Percentiles rank a stretch among this genome's conserved stretches.
Evolutionary conservation across 2,329 filamentous ascomycete genomes (phyloP).

Genomic region (Pestalotiopsis sp.): DNA sequence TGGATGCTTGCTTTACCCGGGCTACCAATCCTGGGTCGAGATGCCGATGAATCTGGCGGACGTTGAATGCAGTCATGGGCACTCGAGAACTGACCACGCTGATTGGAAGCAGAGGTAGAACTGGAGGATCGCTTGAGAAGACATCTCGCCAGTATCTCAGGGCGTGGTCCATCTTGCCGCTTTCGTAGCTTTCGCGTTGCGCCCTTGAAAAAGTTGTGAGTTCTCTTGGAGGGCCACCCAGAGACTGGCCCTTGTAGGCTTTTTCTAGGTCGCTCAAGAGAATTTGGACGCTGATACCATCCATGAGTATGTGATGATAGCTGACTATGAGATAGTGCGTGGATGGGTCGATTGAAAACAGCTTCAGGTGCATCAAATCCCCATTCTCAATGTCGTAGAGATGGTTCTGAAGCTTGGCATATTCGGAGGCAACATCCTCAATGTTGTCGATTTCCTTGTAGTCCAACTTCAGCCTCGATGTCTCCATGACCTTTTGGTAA

Average conservation of each 20-base stretch:
- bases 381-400: conserved; percentile 32
- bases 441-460: background rate
- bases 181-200: conserved; percentile 22
- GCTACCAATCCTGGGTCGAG: background rate
- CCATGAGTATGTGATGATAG: conserved; percentile 53
- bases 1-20: conserved; percentile 9
- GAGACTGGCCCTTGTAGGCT: conserved; percentile 36
- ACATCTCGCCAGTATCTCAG: conserved; percentile 36
- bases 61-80: conserved; percentile 22
- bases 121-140: conserved; percentile 24
- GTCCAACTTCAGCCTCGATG: background rate
- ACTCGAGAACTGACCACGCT: conserved; percentile 21
- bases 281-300: conserved; percentile 46
- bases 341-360: conserved; percentile 20
- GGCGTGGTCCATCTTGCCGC: background rate
- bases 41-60: conserved; percentile 17
- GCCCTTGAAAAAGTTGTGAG: conserved; percentile 36
- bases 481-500: background rate
- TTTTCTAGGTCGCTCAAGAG: conserved; percentile 47
- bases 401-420: conserved; percentile 16
- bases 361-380: conserved; percentile 24
- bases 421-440: background rate
- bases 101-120: conserved; percentile 37
- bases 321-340: conserved; percentile 43
- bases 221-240: conserved; percentile 28